Percentiles rank a stretch among this genome's conserved stretches.
These are phyloP conservation scores for Zygosaccharomyces sapae DNA, from an alignment of 1,139 yeast species.

Conservation along the genomic window DNA sequence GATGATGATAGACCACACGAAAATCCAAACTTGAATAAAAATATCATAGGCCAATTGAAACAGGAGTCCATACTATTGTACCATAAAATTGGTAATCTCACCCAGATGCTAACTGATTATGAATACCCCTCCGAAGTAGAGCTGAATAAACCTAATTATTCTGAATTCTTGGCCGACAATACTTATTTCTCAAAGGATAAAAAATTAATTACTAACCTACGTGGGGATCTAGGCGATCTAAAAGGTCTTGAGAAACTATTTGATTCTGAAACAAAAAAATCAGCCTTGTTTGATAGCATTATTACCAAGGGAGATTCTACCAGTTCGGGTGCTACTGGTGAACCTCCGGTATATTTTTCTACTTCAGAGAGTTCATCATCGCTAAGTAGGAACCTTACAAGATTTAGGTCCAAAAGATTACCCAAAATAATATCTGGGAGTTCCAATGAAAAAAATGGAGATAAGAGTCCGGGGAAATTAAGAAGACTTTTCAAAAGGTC, in stretches of 20 bases:
- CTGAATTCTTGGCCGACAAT: conserved; percentile 19
- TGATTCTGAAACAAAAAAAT: conserved; percentile 7
- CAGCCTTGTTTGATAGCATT: conserved; percentile 8
- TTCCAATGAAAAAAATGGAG: conserved; percentile 5
- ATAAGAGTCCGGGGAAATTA: conserved; percentile 2
- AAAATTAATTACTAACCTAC: conserved; percentile 15
- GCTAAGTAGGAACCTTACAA: conserved; percentile 8
- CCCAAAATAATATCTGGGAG: conserved; percentile 2
- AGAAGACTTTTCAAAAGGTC: conserved; percentile 11
- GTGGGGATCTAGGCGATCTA: conserved; percentile 13
- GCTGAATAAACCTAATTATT: conserved; percentile 19
- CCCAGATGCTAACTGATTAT: conserved; percentile 26
- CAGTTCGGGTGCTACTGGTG: not conserved
- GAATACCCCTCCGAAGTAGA: conserved; percentile 28
- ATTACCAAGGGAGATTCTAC: conserved; percentile 6
- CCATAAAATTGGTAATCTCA: conserved; percentile 25
- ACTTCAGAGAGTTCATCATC: conserved; percentile 7
- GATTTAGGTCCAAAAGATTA: conserved; percentile 7
- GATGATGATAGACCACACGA: conserved; percentile 4
- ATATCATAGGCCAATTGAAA: conserved; percentile 20
- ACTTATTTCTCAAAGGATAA: conserved; percentile 16
- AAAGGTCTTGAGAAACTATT: conserved; percentile 17
- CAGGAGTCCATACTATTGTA: conserved; percentile 27
- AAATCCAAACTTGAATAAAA: conserved; percentile 9
- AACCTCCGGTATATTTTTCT: not conserved